Evolutionary conservation across 169 alveolate species (phyloP).

Genomic region (Plasmodium billcollinsi): DNA sequence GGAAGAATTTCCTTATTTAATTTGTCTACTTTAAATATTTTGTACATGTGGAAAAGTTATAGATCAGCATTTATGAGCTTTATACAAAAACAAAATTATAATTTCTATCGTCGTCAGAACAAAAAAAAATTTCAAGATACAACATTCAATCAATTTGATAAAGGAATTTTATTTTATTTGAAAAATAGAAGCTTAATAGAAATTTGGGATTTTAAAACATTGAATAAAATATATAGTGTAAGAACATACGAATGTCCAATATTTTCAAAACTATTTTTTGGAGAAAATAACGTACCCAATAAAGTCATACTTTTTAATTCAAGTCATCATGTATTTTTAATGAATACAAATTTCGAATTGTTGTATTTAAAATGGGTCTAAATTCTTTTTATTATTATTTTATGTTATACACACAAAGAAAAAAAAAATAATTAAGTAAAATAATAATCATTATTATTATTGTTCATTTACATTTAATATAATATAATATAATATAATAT

Average conservation of each 20-base stretch:
- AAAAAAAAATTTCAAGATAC: not conserved
- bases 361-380: slow-evolving; percentile 51
- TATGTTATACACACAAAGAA: too few species aligned
- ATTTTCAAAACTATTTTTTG: slow-evolving; percentile 39
- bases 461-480: too few species aligned
- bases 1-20: slow-evolving; percentile 56
- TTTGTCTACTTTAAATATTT: slow-evolving; percentile 33
- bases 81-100: slow-evolving; percentile 9
- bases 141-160: slow-evolving; percentile 7
- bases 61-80: slow-evolving; percentile 66
- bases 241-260: slow-evolving; percentile 47
- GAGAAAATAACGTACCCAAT: slow-evolving; percentile 29
- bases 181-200: slow-evolving; percentile 65
- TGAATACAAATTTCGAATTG: slow-evolving; percentile 45
- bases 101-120: not conserved
- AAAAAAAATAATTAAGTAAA: too few species aligned
- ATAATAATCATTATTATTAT: too few species aligned
- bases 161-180: slow-evolving; percentile 59
- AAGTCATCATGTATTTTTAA: slow-evolving; percentile 33
- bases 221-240: slow-evolving; percentile 44
- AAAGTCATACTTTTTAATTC: slow-evolving; percentile 46
- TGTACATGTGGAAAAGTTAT: slow-evolving; percentile 73
- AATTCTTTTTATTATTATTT: not conserved
- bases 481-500: too few species aligned
- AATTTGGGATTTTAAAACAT: slow-evolving; percentile 61